Evolutionary conservation across 768 basidiomycete species (phyloP), one percentile per base, ranked within the genome.

Genomic region (Mycena indigotica): DNA sequence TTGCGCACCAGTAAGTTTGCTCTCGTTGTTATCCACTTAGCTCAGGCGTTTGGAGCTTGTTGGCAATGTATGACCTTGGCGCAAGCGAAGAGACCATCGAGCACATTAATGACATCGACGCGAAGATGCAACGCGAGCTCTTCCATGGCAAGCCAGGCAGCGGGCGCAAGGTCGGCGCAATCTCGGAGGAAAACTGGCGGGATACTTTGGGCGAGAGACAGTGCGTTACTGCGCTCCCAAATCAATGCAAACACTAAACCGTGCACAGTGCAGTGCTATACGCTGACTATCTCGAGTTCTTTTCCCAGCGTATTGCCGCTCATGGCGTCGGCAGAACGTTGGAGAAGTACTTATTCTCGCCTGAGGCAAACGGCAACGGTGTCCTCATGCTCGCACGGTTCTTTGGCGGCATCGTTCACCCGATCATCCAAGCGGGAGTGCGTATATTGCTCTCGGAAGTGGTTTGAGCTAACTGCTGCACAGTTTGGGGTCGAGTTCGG

Each of bases 341-440:
- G 3, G 83, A 86, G 62, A 70, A 69, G 57, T 85, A 78, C 61
- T 63, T 85, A 1, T 85, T 85, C 57, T 62, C 64, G 17, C 48
- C 59, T 1, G 65, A 69, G 3, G 77, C 71, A 4, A 77, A 78
- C 41, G 62, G 55, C 25, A 61, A 70, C 15, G 75, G 70, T 3
- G 58, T 58, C 6, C 28, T 65, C 16, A 79, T 80, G 78, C 67
- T 78, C 23, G 56, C 67, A 3, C 69, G 72, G 2, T 62, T 76
- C 29, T 65, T 73, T 50, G 65, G 67, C 30, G 76, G 75, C 60
- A 68, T 66, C 3, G 56, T 80, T 13, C 85, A 87, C 68, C 82
- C 84, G 0, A 67, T 83, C 48, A 87, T 87, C 48, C 79, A 81
- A 62, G 69, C 77, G n/a, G 85, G 84, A 39, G 84, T 84, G 65